phyloP scores from a whole-genome alignment of 805 yeast genomes.

The Ogataea degrootiae region DNA sequence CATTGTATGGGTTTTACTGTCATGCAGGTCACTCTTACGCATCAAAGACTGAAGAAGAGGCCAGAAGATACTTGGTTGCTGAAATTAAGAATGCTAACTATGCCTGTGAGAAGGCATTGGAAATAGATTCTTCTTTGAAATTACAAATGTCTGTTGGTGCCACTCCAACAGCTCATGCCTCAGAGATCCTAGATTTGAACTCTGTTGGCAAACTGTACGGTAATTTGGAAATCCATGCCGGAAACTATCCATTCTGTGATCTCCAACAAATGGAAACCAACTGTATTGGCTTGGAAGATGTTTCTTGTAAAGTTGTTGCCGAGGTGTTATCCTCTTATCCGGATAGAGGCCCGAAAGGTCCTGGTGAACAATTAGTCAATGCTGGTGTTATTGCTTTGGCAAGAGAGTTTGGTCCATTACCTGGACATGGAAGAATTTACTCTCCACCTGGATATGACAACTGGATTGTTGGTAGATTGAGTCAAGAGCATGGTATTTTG shows the following conservation, averaged over 20 bases:
- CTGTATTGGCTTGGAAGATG: slow-evolving; percentile 39
- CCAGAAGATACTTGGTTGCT: slow-evolving; percentile 42
- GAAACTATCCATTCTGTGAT: slow-evolving; percentile 70
- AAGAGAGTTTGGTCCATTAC: slow-evolving; percentile 55
- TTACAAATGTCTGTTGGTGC: slow-evolving; percentile 71
- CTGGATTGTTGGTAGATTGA: slow-evolving; percentile 64
- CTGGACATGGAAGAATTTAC: slow-evolving; percentile 51
- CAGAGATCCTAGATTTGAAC: too few species aligned
- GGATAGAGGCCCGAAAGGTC: slow-evolving; percentile 49
- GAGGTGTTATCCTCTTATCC: slow-evolving; percentile 59
- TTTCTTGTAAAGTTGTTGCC: slow-evolving; percentile 52
- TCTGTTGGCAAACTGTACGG: slow-evolving; percentile 28
- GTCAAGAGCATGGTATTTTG: slow-evolving; percentile 79
- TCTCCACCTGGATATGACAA: slow-evolving; percentile 38
- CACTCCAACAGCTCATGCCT: slow-evolving; percentile 65
- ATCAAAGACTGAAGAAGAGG: slow-evolving; percentile 40
- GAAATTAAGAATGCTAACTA: slow-evolving; percentile 54
- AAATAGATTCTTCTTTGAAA: slow-evolving; percentile 32
- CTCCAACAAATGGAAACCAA: slow-evolving; percentile 74
- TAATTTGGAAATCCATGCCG: slow-evolving; percentile 70
- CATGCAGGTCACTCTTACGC: slow-evolving; percentile 78
- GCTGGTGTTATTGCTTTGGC: slow-evolving; percentile 71
- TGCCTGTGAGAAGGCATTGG: slow-evolving; percentile 41
- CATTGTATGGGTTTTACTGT: slow-evolving; percentile 65
- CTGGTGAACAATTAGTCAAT: slow-evolving; percentile 62